phyloP scores from a whole-genome alignment of 1,139 yeast genomes.

The Torulaspora pretoriensis region DNA sequence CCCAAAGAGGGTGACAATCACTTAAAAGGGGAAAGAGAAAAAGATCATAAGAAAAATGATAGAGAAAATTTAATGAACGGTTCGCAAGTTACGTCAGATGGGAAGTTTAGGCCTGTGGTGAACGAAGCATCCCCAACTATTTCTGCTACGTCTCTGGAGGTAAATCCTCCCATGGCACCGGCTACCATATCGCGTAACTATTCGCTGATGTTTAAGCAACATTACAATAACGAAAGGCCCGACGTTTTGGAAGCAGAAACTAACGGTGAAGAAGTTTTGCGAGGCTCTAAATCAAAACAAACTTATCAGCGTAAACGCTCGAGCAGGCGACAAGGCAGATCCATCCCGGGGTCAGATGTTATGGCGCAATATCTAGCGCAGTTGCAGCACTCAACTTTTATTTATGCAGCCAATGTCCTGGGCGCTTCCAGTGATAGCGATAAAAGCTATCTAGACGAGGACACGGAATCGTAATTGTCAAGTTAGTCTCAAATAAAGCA shows the following conservation, averaged over 20 bases:
- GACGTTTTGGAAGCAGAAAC: neutral
- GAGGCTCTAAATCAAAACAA: neutral
- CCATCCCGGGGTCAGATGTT: constrained; percentile 64
- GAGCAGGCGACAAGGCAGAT: constrained; percentile 25
- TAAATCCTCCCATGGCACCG: constrained; percentile 23
- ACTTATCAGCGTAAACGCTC: constrained; percentile 10
- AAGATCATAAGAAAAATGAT: neutral
- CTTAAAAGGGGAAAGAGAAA: neutral
- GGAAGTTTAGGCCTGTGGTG: neutral
- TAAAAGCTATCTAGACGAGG: constrained; percentile 24
- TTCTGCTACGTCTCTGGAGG: constrained; percentile 17
- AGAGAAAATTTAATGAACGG: neutral
- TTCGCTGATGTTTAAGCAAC: constrained; percentile 9
- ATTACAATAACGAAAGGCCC: constrained; percentile 7
- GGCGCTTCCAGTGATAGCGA: constrained; percentile 38
- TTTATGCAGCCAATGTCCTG: constrained; percentile 53
- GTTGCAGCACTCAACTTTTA: constrained; percentile 56
- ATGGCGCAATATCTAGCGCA: constrained; percentile 76
- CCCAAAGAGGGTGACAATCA: constrained; percentile 10
- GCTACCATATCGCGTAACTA: constrained; percentile 18
- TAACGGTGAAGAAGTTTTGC: neutral
- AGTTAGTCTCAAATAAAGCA: no score
- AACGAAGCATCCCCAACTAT: constrained; percentile 8
- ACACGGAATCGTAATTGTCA: constrained; percentile 1
- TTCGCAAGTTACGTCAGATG: neutral